These are phyloP conservation scores for Cryptococcus neoformans DNA, from an alignment of 1,284 basidiomycete genomes.

Conservation along the genomic window DNA sequence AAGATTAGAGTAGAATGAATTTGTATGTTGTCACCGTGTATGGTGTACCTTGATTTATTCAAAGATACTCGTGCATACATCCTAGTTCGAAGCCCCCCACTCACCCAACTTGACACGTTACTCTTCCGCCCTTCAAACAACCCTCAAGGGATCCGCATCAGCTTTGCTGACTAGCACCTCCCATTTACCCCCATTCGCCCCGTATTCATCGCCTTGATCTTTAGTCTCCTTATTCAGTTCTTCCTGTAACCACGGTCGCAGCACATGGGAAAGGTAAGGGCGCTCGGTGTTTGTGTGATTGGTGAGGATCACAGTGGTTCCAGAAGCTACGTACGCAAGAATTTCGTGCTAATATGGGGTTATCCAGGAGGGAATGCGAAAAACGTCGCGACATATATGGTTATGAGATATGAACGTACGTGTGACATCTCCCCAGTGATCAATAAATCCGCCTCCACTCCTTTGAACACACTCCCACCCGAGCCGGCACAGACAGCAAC, in stretches of 20 bases:
- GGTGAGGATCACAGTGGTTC: slow-evolving; percentile 76
- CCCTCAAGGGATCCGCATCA: slow-evolving; percentile 41
- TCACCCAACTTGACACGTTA: no score
- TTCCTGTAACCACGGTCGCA: slow-evolving; percentile 60
- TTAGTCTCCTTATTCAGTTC: slow-evolving; percentile 56
- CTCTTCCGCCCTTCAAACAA: slow-evolving; percentile 14
- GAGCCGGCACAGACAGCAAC: slow-evolving; percentile 71
- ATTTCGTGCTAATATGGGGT: slow-evolving; percentile 65
- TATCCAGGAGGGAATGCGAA: no score
- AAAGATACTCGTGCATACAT: not conserved
- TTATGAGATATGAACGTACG: slow-evolving; percentile 53
- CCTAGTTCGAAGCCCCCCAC: not conserved
- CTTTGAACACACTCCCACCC: slow-evolving; percentile 63
- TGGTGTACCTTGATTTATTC: no score
- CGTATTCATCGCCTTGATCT: slow-evolving; percentile 40
- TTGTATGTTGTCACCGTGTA: not conserved
- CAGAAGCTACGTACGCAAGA: slow-evolving; percentile 67
- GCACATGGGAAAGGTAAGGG: slow-evolving; percentile 66
- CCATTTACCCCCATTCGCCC: slow-evolving; percentile 31
- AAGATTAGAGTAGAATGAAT: no score
- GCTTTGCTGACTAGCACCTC: slow-evolving; percentile 40
- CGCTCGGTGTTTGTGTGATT: slow-evolving; percentile 86
- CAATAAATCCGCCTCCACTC: slow-evolving; percentile 71
- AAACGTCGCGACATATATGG: not conserved
- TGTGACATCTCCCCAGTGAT: slow-evolving; percentile 91